phyloP scores from a whole-genome alignment of 2,329 filamentous ascomycete species.

The Cladophialophora carrionii region DNA sequence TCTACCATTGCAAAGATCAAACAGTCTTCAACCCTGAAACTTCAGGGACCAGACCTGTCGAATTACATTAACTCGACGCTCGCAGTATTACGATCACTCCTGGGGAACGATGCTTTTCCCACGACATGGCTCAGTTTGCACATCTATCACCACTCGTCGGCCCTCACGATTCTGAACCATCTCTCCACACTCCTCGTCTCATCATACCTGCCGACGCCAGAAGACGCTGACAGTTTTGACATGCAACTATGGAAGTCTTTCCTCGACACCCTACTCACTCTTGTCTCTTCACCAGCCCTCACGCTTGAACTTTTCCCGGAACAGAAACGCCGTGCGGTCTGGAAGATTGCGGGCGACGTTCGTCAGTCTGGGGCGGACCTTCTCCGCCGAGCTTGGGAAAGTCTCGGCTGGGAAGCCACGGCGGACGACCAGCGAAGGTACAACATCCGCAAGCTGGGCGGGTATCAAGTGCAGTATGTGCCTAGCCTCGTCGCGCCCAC shows the following conservation, averaged over 20 bases:
- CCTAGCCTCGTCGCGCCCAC: constrained; percentile 88
- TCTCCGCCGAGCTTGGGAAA: constrained; percentile 84
- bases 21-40: constrained; percentile 73
- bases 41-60: constrained; percentile 43
- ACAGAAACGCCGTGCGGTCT: constrained; percentile 92
- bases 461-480: constrained; percentile 98
- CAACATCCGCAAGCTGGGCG: constrained; percentile 81
- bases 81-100: constrained; percentile 83
- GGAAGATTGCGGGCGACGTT: constrained; percentile 98
- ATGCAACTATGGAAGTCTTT: constrained; percentile 93
- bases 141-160: constrained; percentile 89
- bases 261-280: constrained; percentile 83
- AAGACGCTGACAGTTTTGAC: constrained; percentile 89
- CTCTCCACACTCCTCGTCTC: constrained; percentile 79
- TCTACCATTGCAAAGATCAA: constrained; percentile 77
- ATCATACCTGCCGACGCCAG: constrained; percentile 81
- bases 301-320: constrained; percentile 95
- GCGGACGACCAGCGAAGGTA: constrained; percentile 77
- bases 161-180: constrained; percentile 82
- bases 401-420: constrained; percentile 93
- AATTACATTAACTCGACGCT: constrained; percentile 74
- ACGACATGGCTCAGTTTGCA: constrained; percentile 87
- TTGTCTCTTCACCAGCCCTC: constrained; percentile 84
- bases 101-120: constrained; percentile 88
- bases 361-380: constrained; percentile 87